Base-by-base conservation (phyloP, 371 early-diverging fungal genomes). In the Apophysomyces elegans region DNA sequence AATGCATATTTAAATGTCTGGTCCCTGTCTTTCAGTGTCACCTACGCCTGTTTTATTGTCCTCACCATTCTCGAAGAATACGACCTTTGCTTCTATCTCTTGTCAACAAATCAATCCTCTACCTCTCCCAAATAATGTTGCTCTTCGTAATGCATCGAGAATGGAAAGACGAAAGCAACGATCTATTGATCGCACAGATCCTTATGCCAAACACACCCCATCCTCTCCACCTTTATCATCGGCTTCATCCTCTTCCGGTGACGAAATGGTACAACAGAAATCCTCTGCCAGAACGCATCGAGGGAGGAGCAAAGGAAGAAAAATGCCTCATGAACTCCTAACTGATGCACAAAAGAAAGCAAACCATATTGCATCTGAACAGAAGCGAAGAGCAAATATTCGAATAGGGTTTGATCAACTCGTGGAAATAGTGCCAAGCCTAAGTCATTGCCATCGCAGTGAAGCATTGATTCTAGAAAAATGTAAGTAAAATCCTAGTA, bases 361-460 rank as follows among this genome's bases (percentile, higher is more conserved):
- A 7, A 94, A 94, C 77, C 94, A 94, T 77, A 93, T 95, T 67
- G 90, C 88, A 1, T 88, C 88, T 14, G 93, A 92, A 73, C 91
- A 94, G 70, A 90, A 91, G 73, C 89, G 95, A 56, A 81, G 95
- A 8, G 86, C 88, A 41, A 90, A 89, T 68, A 94, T 93, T 69
- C 82, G 90, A 36, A 76, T 76, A 38, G 92, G 93, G 12, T 92
- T 92, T 74, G 89, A 88, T 65, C 83, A 88, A 72, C 85, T 94
- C 60, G 84, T 85, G 18, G 86, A 86, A 46, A 77, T 93, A 36
- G 91, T 93, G 35, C 94, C 94, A 5, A 83, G 83, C 3, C 73
- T 92, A 41, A 80, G 71, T 37, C 75, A 82, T 26, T 79, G 73
- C 45, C 73, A 70, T 58, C 72, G 74, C 21, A 76, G 79, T 58